A percentile compares a stretch with the other conserved stretches of the same genome.
Conservation (phyloP, 2,329 filamentous ascomycete species). For the Colletotrichum eremochloae region DNA sequence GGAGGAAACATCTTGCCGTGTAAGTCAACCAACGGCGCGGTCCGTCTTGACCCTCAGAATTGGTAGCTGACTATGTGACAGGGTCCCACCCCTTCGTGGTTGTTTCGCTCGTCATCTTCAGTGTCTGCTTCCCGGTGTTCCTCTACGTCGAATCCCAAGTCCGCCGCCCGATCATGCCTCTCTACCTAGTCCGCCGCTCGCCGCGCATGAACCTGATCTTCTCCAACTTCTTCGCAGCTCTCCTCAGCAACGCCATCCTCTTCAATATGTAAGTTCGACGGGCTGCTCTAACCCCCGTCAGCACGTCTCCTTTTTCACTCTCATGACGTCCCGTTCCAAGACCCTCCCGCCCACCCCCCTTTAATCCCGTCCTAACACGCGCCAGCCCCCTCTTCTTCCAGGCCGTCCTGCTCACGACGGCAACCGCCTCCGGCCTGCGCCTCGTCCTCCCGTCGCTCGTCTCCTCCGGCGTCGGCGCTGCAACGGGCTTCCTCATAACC, state of each 20-base stretch:
- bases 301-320: not conserved
- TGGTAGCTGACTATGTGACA: slow-evolving; percentile 44
- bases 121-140: slow-evolving; percentile 63
- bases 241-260: slow-evolving; percentile 67
- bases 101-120: slow-evolving; percentile 62
- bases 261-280: slow-evolving; percentile 66
- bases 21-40: slow-evolving; percentile 50
- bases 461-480: slow-evolving; percentile 66
- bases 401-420: slow-evolving; percentile 76
- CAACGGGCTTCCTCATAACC: slow-evolving; percentile 73
- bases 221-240: slow-evolving; percentile 64
- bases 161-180: slow-evolving; percentile 70
- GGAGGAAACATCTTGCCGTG: slow-evolving; percentile 75
- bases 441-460: slow-evolving; percentile 74
- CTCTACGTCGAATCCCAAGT: slow-evolving; percentile 65
- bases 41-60: not conserved
- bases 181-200: slow-evolving; percentile 62
- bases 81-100: slow-evolving; percentile 72
- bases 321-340: not conserved
- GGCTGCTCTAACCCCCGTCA: too few species aligned
- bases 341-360: too few species aligned
- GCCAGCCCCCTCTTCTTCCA: slow-evolving; percentile 80
- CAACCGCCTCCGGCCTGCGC: slow-evolving; percentile 79
- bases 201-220: slow-evolving; percentile 72
- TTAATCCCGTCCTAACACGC: not conserved